Evolutionary conservation across 2,329 filamentous ascomycete genomes (phyloP).

Genomic region (Cladosporium sp.): DNA sequence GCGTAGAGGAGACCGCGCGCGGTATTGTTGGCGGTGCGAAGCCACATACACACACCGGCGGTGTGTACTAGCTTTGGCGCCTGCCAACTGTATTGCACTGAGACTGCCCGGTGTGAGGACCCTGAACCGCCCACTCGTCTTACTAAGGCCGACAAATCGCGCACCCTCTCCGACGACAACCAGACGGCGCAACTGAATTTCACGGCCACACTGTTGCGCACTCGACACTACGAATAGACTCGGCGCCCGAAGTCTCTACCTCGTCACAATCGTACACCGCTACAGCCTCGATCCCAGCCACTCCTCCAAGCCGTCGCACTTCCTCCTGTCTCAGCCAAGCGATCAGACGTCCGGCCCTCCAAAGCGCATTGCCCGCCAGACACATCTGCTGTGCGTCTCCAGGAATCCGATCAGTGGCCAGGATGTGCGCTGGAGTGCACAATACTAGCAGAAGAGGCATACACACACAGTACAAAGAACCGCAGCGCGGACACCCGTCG

Average conservation of each 20-base stretch:
- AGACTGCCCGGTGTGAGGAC: neutral
- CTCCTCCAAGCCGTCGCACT: neutral
- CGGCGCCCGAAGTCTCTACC: too few relatives aligned
- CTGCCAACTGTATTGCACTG: neutral
- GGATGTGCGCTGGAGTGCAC: conserved; percentile 4
- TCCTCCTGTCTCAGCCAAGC: conserved; percentile 8
- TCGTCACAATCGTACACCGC: neutral
- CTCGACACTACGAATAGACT: neutral
- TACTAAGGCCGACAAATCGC: too few relatives aligned
- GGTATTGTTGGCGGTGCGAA: too few relatives aligned
- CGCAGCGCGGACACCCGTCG: neutral
- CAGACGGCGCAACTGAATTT: neutral
- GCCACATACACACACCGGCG: neutral
- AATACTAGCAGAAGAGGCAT: neutral
- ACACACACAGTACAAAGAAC: neutral
- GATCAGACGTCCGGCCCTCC: neutral
- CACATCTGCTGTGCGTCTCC: neutral
- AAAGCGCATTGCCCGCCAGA: neutral
- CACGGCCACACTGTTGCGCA: neutral
- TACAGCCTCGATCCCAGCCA: neutral
- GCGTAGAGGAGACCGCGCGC: too few relatives aligned
- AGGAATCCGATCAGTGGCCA: neutral
- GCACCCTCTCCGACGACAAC: neutral
- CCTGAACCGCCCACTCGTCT: neutral
- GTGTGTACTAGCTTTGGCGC: neutral